Percentiles rank a stretch among this genome's conserved stretches.
Conservation (phyloP, 1,284 basidiomycete genomes). For the Puccinia polysora region DNA sequence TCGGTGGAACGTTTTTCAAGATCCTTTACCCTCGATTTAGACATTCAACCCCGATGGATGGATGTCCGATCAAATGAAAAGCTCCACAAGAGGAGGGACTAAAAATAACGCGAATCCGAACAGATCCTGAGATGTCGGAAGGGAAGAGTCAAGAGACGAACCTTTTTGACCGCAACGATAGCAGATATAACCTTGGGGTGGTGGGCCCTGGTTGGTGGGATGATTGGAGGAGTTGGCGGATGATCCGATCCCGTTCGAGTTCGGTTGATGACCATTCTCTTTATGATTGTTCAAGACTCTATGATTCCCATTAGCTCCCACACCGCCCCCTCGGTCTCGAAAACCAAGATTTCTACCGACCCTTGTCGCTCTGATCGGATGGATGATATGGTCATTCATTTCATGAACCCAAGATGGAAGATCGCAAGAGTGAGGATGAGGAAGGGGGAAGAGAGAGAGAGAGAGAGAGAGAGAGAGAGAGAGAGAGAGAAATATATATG, state of each 20-base stretch:
- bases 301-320: no score
- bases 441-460: not conserved
- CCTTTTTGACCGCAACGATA: conserved; percentile 98
- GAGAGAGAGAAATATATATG: no score
- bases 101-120: not conserved
- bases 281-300: conserved; percentile 23
- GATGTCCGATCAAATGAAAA: no score
- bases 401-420: not conserved
- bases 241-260: conserved; percentile 43
- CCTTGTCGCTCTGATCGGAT: conserved; percentile 47
- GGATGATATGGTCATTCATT: not conserved
- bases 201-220: conserved; percentile 53
- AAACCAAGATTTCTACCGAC: conserved; percentile 56
- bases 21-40: not conserved
- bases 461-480: not conserved
- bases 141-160: conserved; percentile 54
- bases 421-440: not conserved
- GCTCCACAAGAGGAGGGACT: not conserved
- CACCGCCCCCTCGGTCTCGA: conserved; percentile 49
- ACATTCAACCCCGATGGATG: no score
- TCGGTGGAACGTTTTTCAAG: not conserved
- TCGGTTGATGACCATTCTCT: conserved; percentile 13
- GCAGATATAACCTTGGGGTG: conserved; percentile 95
- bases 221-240: conserved; percentile 50
- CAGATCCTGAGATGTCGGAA: not conserved